Base-by-base conservation (phyloP, 2,329 filamentous ascomycete species). In the Pleoardoris graminearum region DNA sequence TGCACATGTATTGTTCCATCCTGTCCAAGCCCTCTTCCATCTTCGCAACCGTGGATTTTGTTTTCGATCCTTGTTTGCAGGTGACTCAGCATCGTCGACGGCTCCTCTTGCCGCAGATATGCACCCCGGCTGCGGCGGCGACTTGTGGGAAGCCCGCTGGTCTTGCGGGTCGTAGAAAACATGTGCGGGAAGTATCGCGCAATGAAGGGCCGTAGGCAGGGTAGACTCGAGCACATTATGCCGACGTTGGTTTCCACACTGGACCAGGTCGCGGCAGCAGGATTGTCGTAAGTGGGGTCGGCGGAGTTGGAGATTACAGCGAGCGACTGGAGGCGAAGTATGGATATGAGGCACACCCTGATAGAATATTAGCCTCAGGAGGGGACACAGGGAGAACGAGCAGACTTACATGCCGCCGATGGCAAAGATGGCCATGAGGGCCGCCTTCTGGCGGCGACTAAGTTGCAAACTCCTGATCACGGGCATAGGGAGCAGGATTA, bases 401-500 rank as follows among this genome's bases (percentile, higher is more conserved):
- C 33, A 3, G 42, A 71, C 72, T 66, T 65, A 76, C 74, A 76
- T 71, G 25, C 67, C 67, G 22, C 74, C 75, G 8, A 77, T 57
- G 5, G 68, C 66, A 44, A 77, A 77, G 27, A 77, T 68, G 7
- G 60, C 63, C 6, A 66, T 63, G 3, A 77, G 56, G 6, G 70
- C 68, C 25, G 65, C 51, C 55, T 75, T 76, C 51, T 76, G 70
- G 19, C 61, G 54, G 11, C 54, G 55, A 10, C 68, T 66, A 22
- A 77, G 60, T 11, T 70, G 70, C 36, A 77, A 50, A 10, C 61
- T 63, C 41, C 57, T 48, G 21, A 74, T 66, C 0, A 72, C 65
- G 0, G 68, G 69, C 47, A 74, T 71, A 1, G 71, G 71, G 1
- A 73, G 59, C 2, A 72, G 39, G 11, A 73, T 70, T 35, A 72